Conservation (phyloP, 257 asterid species). For the Lithospermum erythrorhizon region DNA sequence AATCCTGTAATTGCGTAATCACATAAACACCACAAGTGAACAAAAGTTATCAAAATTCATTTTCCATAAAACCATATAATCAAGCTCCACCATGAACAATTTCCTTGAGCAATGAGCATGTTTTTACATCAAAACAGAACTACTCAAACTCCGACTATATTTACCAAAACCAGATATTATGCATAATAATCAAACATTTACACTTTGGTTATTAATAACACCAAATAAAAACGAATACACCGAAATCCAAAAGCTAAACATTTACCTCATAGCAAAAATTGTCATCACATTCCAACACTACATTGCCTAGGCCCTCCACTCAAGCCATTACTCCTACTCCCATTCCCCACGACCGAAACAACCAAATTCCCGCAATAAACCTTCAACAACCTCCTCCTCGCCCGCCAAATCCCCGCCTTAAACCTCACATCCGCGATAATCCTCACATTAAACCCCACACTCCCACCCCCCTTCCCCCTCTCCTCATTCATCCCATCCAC, state of each 20-base stretch:
- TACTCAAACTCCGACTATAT: too few species aligned
- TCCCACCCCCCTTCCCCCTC: conserved; percentile 22
- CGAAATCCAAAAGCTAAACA: too few species aligned
- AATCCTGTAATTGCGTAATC: too few species aligned
- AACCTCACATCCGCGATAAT: conserved; percentile 50
- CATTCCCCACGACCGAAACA: conserved; percentile 28
- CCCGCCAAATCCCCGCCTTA: conserved; percentile 67
- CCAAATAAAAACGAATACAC: background rate
- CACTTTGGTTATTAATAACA: too few species aligned
- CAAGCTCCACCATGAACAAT: too few species aligned
- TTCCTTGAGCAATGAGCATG: too few species aligned
- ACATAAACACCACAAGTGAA: too few species aligned
- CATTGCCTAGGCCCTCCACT: conserved; percentile 55
- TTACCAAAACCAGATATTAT: too few species aligned
- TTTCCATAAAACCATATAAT: too few species aligned
- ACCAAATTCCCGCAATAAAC: conserved; percentile 63
- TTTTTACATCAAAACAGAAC: too few species aligned
- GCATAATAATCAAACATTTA: too few species aligned
- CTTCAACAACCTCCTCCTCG: conserved; percentile 54
- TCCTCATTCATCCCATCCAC: conserved; percentile 38
- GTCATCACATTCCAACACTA: conserved; percentile 42
- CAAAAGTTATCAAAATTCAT: too few species aligned
- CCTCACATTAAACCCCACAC: conserved; percentile 47
- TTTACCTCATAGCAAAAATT: background rate
- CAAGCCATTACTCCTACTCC: conserved; percentile 29